These are phyloP conservation scores for Porcisia deanei DNA, from an alignment of 208 protist genomes.

Conservation along the genomic window DNA sequence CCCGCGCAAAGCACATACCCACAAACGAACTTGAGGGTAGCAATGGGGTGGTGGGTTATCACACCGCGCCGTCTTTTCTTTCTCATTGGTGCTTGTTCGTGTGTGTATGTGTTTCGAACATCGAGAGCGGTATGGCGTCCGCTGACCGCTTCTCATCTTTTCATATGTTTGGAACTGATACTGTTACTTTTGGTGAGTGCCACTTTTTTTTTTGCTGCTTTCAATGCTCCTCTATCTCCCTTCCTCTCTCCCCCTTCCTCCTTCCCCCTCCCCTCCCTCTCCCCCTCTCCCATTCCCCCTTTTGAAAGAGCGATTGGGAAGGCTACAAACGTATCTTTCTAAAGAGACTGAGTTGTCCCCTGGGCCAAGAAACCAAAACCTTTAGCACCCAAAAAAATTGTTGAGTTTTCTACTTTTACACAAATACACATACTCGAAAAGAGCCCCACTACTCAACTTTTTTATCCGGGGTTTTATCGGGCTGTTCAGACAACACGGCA, in stretches of 20 bases:
- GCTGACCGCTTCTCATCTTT: neutral
- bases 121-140: neutral
- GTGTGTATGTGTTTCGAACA: too few relatives aligned
- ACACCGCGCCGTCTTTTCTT: neutral
- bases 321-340: neutral
- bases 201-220: conserved; percentile 19
- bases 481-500: neutral
- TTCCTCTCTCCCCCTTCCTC: too few relatives aligned
- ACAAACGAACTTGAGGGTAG: too few relatives aligned
- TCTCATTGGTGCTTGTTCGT: neutral
- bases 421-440: neutral
- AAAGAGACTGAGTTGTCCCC: neutral
- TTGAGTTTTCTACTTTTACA: neutral
- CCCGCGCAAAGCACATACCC: too few relatives aligned
- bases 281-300: neutral
- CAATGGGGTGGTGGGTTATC: too few relatives aligned
- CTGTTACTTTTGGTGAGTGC: neutral
- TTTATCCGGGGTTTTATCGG: neutral
- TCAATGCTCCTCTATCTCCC: conserved; percentile 4
- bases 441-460: neutral
- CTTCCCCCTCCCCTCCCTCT: too few relatives aligned
- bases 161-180: neutral
- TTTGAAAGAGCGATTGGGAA: conserved; percentile 22
- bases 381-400: neutral
- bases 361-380: neutral